Evolutionary conservation across 176 grass and related monocot species (phyloP), one percentile per base, ranked within the genome.

Genomic region (Avena insularis): DNA sequence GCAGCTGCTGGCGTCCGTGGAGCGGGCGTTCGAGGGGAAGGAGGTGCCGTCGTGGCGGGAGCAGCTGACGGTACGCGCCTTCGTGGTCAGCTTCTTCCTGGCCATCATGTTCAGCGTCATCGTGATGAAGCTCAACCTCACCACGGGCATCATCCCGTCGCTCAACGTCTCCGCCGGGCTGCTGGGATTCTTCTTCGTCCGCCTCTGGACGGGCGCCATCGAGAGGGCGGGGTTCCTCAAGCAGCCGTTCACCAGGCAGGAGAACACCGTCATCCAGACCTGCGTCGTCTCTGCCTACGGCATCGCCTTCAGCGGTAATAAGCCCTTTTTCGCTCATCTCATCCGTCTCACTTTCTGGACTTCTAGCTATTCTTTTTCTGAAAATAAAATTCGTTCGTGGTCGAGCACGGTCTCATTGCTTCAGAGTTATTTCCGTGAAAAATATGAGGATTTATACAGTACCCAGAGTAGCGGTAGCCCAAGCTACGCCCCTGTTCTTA

Each of bases 241-340:
- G 36, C 68, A 73, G 83, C 89, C 92, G 9, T 94, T 94, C 82
- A 94, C 87, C 0, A n/a, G 92, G 0, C 89, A 97, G 91, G 92
- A 97, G 91, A 97, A 93, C 85, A 92, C 95, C 19, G 85, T 95
- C 55, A 92, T 97, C 40, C 91, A 94, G 81, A 97, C 95, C n/a
- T 94, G 91, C 86, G 95, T 95, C 75, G 92, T 95, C 79, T 89
- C 92, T 69, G 82, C 82, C 25, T 87, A 88, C 58, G 87, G 57
- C 70, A 78, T 94, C 56, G 51, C 90, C 25, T 94, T 91, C 84
- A 92, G 92, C 79, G 87, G 86, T 94, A 89, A 75, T 94, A 89
- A 75, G 54, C 54, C 45, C 56, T 8, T 33, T 67, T 67, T 67
- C 1, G 35, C 64, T 67, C 64, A 67, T 67, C 64, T 0, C 64